Evolutionary conservation across 768 basidiomycete species (phyloP).

Genomic region (Pholiota molesta): DNA sequence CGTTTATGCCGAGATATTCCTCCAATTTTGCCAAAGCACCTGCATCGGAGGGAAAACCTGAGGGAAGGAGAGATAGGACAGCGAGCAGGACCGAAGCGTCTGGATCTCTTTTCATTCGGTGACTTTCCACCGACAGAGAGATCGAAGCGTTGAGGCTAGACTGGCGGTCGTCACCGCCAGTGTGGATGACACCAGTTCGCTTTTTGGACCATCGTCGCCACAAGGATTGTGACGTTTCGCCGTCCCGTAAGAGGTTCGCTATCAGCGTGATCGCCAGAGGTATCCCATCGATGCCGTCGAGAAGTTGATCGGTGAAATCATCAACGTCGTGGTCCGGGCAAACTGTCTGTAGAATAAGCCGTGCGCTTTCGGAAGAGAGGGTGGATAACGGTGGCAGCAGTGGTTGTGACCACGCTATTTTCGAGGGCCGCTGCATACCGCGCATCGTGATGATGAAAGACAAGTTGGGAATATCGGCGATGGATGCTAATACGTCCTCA

Average conservation of each 20-base stretch:
- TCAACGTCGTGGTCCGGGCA: not conserved
- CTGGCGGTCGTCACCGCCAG: not conserved
- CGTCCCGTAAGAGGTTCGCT: not conserved
- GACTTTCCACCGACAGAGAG: no score
- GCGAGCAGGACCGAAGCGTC: not conserved
- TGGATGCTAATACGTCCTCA: not conserved
- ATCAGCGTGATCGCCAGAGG: not conserved
- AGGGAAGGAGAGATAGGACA: slow-evolving; percentile 2
- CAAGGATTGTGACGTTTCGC: not conserved
- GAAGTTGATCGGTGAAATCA: not conserved
- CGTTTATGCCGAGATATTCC: no score
- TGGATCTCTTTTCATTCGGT: no score
- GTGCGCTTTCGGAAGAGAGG: not conserved
- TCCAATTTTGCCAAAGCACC: no score
- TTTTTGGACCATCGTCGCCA: not conserved
- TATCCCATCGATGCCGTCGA: not conserved
- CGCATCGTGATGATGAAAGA: not conserved
- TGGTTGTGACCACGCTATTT: not conserved
- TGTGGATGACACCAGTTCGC: not conserved
- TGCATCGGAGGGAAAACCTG: no score
- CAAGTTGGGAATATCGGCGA: not conserved
- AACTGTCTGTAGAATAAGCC: not conserved
- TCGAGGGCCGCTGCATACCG: not conserved
- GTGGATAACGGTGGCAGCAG: not conserved
- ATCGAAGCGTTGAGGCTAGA: not conserved